phyloP scores from a whole-genome alignment of 306 rosid species.

The Gastrolobium bilobum region DNA sequence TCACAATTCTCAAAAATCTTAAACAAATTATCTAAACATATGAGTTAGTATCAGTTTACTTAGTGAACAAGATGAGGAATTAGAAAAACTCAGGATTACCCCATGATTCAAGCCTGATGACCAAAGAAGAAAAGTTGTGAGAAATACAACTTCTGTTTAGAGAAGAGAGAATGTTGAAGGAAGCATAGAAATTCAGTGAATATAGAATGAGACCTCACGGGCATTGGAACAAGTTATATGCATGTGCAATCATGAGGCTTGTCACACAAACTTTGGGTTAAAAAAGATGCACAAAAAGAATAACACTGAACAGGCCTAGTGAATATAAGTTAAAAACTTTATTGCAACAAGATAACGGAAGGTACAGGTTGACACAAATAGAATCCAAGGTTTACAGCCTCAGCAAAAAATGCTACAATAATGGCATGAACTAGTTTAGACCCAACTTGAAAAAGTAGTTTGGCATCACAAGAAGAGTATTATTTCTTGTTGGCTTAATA shows the following conservation, averaged over 20 bases:
- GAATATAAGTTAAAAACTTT: neutral
- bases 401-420: neutral
- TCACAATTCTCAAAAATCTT: too few species aligned
- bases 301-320: neutral
- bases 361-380: slow-evolving; percentile 23
- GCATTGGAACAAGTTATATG: neutral
- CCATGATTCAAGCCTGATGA: too few species aligned
- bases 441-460: slow-evolving; percentile 5
- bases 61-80: too few species aligned
- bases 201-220: neutral
- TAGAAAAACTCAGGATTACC: too few species aligned
- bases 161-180: neutral
- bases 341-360: neutral
- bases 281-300: neutral
- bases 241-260: neutral
- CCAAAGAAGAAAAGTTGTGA: too few species aligned
- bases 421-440: neutral
- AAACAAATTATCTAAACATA: too few species aligned
- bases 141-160: neutral
- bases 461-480: slow-evolving; percentile 8
- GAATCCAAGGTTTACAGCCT: slow-evolving; percentile 14
- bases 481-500: slow-evolving; percentile 13
- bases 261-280: neutral
- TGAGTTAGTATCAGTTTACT: too few species aligned
- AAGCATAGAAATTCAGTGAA: neutral